Percentiles rank a stretch among this genome's conserved stretches.
Conservation (phyloP, 306 rosid genomes). For the Albizia julibrissin region DNA sequence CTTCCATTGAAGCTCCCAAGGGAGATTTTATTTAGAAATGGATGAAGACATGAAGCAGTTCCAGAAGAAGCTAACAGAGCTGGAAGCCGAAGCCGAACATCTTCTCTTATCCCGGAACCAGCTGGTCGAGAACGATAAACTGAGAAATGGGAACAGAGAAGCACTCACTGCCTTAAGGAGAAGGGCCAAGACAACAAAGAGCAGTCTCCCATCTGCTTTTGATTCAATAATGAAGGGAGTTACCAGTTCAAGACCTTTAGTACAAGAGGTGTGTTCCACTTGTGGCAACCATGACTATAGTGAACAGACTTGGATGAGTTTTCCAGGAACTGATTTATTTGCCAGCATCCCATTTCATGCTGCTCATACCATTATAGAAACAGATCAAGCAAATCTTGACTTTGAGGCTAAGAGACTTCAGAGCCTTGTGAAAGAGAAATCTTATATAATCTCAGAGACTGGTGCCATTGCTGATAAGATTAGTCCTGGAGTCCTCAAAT, state of each 20-base stretch:
- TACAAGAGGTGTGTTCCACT: conserved; percentile 81
- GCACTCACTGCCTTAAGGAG: conserved; percentile 85
- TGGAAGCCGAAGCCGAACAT: conserved; percentile 79
- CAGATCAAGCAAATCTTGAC: conserved; percentile 75
- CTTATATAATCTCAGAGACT: conserved; percentile 70
- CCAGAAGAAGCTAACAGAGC: conserved; percentile 53
- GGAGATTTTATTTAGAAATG: conserved; percentile 44
- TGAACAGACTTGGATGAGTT: conserved; percentile 81
- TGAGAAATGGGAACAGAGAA: conserved; percentile 88
- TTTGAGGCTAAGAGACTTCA: conserved; percentile 77
- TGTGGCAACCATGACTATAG: conserved; percentile 80
- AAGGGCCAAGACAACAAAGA: conserved; percentile 79
- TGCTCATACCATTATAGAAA: conserved; percentile 77
- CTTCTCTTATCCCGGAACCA: conserved; percentile 76
- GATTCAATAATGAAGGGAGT: conserved; percentile 85
- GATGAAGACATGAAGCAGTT: conserved; percentile 53
- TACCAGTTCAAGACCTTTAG: conserved; percentile 64
- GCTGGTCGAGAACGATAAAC: conserved; percentile 82
- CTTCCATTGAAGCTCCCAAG: background rate
- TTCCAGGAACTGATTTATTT: conserved; percentile 82
- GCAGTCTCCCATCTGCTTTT: conserved; percentile 78
- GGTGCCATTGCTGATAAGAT: conserved; percentile 79
- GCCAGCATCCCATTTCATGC: conserved; percentile 87
- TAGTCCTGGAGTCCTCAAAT: conserved; percentile 71
- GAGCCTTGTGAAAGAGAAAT: conserved; percentile 77